phyloP scores from a whole-genome alignment of 2,329 filamentous ascomycete genomes.

The Amphichorda felina region DNA sequence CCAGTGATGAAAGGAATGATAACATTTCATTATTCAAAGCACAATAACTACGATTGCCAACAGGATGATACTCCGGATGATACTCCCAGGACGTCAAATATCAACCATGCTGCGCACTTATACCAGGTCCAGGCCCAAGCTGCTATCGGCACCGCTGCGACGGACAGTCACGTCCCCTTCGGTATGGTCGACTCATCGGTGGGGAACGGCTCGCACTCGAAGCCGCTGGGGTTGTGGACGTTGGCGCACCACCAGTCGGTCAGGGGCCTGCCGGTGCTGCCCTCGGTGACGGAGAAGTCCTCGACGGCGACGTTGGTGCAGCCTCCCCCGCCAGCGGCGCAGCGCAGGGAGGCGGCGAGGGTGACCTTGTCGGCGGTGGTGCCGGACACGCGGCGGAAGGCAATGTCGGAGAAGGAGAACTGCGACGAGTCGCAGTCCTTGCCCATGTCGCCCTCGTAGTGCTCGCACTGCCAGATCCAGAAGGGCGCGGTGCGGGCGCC shows the following conservation, averaged over 20 bases:
- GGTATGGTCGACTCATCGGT: too few relatives aligned
- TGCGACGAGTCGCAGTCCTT: conserved; percentile 20
- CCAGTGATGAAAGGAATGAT: too few relatives aligned
- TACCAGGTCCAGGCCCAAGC: too few relatives aligned
- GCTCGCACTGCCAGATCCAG: conserved; percentile 22
- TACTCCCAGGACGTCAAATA: too few relatives aligned
- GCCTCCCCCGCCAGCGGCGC: conserved; percentile 17
- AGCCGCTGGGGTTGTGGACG: conserved; percentile 11
- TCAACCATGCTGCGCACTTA: too few relatives aligned
- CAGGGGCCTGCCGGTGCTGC: conserved; percentile 7
- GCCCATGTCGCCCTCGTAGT: conserved; percentile 19
- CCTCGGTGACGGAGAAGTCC: conserved; percentile 10
- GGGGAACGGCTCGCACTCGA: conserved; percentile 8
- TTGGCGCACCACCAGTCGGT: conserved; percentile 15
- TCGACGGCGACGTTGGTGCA: conserved; percentile 16
- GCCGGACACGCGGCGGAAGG: conserved; percentile 15
- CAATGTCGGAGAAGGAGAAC: conserved; percentile 16
- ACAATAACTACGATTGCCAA: too few relatives aligned
- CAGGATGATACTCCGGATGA: too few relatives aligned
- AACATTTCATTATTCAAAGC: too few relatives aligned
- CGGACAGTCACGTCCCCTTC: too few relatives aligned
- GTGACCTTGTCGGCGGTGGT: conserved; percentile 13
- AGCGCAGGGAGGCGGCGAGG: conserved; percentile 15
- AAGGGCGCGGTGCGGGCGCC: conserved; percentile 15
- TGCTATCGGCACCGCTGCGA: too few relatives aligned